Evolutionary conservation across 2,329 filamentous ascomycete species (phyloP).

Genomic region (Ceratocystis cacaofunesta): DNA sequence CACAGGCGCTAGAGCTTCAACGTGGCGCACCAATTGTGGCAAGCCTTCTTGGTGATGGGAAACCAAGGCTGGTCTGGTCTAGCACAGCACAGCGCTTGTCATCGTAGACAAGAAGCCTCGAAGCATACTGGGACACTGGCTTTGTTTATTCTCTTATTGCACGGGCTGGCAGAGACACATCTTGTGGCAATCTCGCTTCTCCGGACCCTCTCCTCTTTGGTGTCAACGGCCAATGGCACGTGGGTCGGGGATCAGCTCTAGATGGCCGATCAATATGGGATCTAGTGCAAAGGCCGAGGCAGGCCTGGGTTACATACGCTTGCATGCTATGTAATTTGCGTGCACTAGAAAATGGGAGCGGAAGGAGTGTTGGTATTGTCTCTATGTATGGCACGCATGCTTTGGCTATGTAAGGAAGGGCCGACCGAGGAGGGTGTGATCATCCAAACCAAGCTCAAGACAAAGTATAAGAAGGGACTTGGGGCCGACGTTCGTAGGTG

Average conservation of each 20-base stretch:
- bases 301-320: neutral
- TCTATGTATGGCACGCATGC: neutral
- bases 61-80: neutral
- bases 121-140: neutral
- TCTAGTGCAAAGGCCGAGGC: neutral
- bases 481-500: neutral
- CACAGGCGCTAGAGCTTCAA: neutral
- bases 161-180: neutral
- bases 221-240: neutral
- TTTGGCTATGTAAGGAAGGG: neutral
- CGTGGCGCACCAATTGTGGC: neutral
- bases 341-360: neutral
- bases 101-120: neutral
- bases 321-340: neutral
- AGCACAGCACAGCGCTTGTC: neutral
- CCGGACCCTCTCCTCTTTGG: neutral
- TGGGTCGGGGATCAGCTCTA: conserved; percentile 2
- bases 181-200: neutral
- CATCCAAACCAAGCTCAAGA: neutral
- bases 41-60: neutral
- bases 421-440: neutral
- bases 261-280: neutral
- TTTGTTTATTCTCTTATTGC: neutral
- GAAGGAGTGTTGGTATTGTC: neutral
- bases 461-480: neutral